These are phyloP conservation scores for Amphichorda felina DNA, from an alignment of 2,329 filamentous ascomycete genomes.

Conservation along the genomic window DNA sequence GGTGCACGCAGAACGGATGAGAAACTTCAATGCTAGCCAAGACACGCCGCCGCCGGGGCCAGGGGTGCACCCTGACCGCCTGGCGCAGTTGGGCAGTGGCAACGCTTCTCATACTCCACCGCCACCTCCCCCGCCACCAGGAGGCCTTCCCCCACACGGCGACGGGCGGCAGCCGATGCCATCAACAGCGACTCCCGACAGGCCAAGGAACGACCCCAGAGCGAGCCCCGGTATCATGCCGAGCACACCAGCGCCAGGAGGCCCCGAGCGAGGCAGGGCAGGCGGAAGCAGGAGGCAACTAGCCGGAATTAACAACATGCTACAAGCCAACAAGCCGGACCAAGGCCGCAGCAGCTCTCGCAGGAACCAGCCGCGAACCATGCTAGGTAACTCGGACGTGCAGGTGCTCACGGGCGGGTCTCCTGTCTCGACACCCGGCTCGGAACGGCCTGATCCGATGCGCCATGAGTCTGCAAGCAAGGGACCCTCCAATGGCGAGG, in stretches of 20 bases:
- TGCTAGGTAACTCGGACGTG: conserved; percentile 40
- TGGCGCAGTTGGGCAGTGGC: conserved; percentile 29
- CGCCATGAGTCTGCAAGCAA: conserved; percentile 21
- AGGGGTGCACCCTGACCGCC: conserved; percentile 37
- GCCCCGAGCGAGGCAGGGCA: conserved; percentile 20
- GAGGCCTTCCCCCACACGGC: conserved; percentile 9
- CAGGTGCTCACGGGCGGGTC: conserved; percentile 45
- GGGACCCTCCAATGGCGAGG: conserved; percentile 17
- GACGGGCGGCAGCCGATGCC: conserved; percentile 18
- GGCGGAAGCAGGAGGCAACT: conserved; percentile 39
- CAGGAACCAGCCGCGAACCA: conserved; percentile 24
- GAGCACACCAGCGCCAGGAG: not conserved
- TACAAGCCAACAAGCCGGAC: conserved; percentile 31
- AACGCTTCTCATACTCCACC: conserved; percentile 6
- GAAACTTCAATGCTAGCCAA: conserved; percentile 19
- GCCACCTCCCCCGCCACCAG: conserved; percentile 17
- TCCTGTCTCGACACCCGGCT: conserved; percentile 32
- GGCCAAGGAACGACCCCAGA: conserved; percentile 7
- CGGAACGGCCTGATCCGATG: conserved; percentile 34
- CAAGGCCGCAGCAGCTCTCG: conserved; percentile 16
- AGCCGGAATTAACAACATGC: conserved; percentile 45
- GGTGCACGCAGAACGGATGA: conserved; percentile 28
- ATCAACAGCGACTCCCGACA: conserved; percentile 17
- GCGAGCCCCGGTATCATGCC: not conserved
- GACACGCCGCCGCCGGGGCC: conserved; percentile 12